Evolutionary conservation across 148 eudicot species (phyloP).

Genomic region (Fagopyrum homotropicum): DNA sequence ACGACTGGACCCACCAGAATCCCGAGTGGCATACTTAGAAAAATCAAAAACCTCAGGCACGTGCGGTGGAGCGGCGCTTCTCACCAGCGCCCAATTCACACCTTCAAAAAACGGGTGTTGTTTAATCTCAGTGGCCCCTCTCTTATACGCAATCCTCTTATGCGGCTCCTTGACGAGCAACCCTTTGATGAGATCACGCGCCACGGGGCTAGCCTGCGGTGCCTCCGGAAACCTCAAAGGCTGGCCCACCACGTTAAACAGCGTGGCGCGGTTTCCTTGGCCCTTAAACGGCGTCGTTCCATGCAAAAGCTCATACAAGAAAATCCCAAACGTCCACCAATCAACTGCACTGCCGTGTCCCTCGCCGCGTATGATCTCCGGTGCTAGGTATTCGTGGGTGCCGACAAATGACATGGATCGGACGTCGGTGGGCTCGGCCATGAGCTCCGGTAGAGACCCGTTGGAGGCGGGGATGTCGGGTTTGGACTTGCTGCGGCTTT

Average conservation of each 20-base stretch:
- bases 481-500: conserved; percentile 72
- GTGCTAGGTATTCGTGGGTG: conserved; percentile 86
- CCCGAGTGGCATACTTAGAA: conserved; percentile 43
- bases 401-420: conserved; percentile 92
- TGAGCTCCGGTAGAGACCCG: conserved; percentile 79
- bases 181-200: conserved; percentile 68
- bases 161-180: conserved; percentile 79
- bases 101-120: conserved; percentile 93
- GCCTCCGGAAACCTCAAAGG: conserved; percentile 66
- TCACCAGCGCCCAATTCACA: conserved; percentile 81
- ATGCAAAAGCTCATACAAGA: conserved; percentile 72
- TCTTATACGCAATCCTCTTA: conserved; percentile 67
- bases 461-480: conserved; percentile 68
- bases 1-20: conserved; percentile 23
- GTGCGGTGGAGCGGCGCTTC: conserved; percentile 65
- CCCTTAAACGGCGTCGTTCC: conserved; percentile 93
- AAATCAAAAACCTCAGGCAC: conserved; percentile 67
- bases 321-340: conserved; percentile 94
- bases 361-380: conserved; percentile 87
- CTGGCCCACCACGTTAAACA: conserved; percentile 79
- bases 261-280: conserved; percentile 73
- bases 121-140: conserved; percentile 88
- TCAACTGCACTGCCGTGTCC: conserved; percentile 96
- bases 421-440: conserved; percentile 92
- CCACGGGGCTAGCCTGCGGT: conserved; percentile 50